Evolutionary conservation across 129 eudicot species (phyloP).

Genomic region (Saposhnikovia divaricata): DNA sequence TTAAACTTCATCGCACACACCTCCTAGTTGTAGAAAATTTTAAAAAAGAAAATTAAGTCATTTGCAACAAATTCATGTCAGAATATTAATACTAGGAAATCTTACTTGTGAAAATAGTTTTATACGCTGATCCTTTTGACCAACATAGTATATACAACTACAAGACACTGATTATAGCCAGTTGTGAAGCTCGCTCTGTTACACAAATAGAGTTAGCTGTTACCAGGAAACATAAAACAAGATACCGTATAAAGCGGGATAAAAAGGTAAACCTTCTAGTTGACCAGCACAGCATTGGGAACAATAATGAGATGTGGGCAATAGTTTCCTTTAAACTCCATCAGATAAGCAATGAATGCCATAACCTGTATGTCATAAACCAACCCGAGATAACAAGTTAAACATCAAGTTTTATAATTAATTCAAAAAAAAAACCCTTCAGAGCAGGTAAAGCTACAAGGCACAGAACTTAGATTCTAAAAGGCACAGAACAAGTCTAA

Average conservation of each 20-base stretch:
- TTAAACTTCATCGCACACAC: constrained; percentile 85
- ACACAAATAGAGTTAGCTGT: constrained; percentile 17
- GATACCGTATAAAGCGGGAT: background rate
- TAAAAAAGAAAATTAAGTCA: constrained; percentile 7
- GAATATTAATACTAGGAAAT: background rate
- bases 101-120: constrained; percentile 93
- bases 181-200: constrained; percentile 82
- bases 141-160: constrained; percentile 90
- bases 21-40: constrained; percentile 42
- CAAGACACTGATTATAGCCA: constrained; percentile 95
- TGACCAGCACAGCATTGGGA: constrained; percentile 96
- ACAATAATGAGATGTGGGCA: constrained; percentile 99
- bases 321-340: constrained; percentile 97
- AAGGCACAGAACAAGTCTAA: too few relatives aligned
- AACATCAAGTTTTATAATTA: background rate
- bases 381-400: background rate
- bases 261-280: constrained; percentile 70
- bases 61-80: background rate
- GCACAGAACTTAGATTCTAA: too few relatives aligned
- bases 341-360: constrained; percentile 94
- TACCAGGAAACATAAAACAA: background rate
- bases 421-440: background rate
- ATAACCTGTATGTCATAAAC: constrained; percentile 53
- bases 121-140: constrained; percentile 77
- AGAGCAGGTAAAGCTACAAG: background rate